Percentiles rank a stretch among this genome's conserved stretches.
phyloP scores from a whole-genome alignment of 805 yeast species.

The Scheffersomyces ergatensis region DNA sequence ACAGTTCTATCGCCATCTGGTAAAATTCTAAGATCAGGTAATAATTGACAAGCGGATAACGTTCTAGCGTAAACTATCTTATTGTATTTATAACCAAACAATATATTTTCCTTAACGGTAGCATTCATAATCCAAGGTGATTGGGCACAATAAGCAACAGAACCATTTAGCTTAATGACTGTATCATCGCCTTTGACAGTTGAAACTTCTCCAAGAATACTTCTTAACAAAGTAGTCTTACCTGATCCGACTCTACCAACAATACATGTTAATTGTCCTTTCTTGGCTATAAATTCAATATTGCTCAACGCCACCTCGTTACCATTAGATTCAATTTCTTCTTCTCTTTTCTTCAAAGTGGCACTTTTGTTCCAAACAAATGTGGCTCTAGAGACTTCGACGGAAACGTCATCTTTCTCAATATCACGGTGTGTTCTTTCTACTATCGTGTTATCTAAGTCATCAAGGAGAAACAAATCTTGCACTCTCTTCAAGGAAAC shows the following conservation, averaged over 20 bases:
- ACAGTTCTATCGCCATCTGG: conserved; percentile 39
- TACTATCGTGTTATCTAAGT: conserved; percentile 18
- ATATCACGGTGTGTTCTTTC: conserved; percentile 13
- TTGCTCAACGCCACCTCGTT: conserved; percentile 25
- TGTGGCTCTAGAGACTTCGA: conserved; percentile 24
- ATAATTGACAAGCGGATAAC: conserved; percentile 35
- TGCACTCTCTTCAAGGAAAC: conserved; percentile 32
- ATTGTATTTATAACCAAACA: conserved; percentile 33
- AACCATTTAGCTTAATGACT: conserved; percentile 22
- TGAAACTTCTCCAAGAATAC: conserved; percentile 31
- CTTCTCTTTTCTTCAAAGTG: neutral
- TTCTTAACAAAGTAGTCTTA: conserved; percentile 31
- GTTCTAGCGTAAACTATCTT: conserved; percentile 26
- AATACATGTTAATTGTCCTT: conserved; percentile 34
- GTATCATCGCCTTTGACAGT: conserved; percentile 12
- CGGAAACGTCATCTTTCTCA: conserved; percentile 21
- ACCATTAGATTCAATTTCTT: conserved; percentile 13
- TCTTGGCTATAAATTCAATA: conserved; percentile 28
- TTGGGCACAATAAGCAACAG: conserved; percentile 39
- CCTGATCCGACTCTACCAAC: conserved; percentile 43
- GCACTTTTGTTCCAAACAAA: conserved; percentile 33
- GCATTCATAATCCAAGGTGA: conserved; percentile 40
- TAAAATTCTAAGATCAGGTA: conserved; percentile 29
- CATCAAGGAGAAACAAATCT: conserved; percentile 29
- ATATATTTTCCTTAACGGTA: conserved; percentile 35